Conservation (phyloP, 164 flowering plant genomes). For the Annona cherimola region DNA sequence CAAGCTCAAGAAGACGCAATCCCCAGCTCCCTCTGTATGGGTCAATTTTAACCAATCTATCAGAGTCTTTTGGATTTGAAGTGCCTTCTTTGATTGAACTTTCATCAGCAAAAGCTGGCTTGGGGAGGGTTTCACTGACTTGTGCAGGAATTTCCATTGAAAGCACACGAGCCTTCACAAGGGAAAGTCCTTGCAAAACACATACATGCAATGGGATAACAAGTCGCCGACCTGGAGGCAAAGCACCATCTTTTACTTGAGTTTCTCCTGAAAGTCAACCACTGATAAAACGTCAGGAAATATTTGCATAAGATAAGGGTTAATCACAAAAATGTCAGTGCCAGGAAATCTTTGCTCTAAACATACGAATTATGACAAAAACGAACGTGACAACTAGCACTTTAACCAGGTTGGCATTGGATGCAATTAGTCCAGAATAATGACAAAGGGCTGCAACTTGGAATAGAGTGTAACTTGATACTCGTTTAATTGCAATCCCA, state of each 20-base stretch:
- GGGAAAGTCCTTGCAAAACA: slow-evolving; percentile 87
- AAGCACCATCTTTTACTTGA: slow-evolving; percentile 26
- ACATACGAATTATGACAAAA: neutral
- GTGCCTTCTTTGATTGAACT: slow-evolving; percentile 20
- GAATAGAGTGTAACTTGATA: neutral
- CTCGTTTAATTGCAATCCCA: neutral
- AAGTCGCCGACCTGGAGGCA: slow-evolving; percentile 89
- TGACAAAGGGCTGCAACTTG: neutral
- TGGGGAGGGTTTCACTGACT: slow-evolving; percentile 60
- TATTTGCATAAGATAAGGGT: too few relatives aligned
- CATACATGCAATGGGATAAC: slow-evolving; percentile 82
- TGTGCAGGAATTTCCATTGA: slow-evolving; percentile 99
- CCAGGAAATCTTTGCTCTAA: neutral
- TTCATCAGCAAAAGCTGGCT: slow-evolving; percentile 25
- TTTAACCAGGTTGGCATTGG: neutral
- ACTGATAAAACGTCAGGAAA: slow-evolving; percentile 20
- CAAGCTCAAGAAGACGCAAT: slow-evolving; percentile 91
- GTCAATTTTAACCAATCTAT: slow-evolving; percentile 76
- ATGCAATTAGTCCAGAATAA: neutral
- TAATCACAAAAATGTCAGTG: too few relatives aligned
- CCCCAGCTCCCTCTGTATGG: slow-evolving; percentile 99
- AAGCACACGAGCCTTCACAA: slow-evolving; percentile 89
- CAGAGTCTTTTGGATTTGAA: slow-evolving; percentile 33
- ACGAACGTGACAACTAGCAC: neutral
- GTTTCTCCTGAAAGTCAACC: slow-evolving; percentile 30